Base-by-base conservation (phyloP, 2,329 filamentous ascomycete species). In the Elsinoe necatrix region DNA sequence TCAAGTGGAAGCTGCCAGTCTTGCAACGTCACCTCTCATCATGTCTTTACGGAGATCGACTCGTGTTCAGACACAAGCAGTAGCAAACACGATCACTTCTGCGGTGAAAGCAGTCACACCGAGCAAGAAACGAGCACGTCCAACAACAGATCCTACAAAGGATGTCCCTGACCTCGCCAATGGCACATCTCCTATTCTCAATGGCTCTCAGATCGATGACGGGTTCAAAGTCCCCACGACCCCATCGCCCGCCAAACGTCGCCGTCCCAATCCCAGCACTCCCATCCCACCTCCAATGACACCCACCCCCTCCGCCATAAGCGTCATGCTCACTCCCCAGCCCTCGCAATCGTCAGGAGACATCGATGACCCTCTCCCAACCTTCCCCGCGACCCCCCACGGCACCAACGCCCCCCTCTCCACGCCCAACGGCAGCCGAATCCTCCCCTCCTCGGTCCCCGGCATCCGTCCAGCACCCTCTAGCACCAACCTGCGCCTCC, bases 381-480 rank as follows among this genome's bases (percentile, higher is more conserved):
- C 75, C 54, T 79, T 84, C 21, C 77, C 85, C 1, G 84, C 83
- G 12, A 76, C 83, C 61, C 82, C 85, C 0, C 79, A 79, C 61
- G 72, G 74, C 12, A 86, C 85, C 42, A 89, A 89, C 67, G 86
- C 85, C 1, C 77, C 81, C 1, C 75, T 91, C 8, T 71, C 87
- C n/a, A 88, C 86, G 0, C 85, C 86, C 1, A 80, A 84, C 65
- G 84, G 85, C 2, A 86, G 83, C 2, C 77, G 81, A 43, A 66
- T 88, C 6, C 72, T 86, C 21, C 75, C 74, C 59, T 61, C 74
- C 63, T 4, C 63, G 62, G 48, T 70, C 59, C 63, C 68, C 58
- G 63, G 63, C 72, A 66, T 61, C 71, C 65, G 66, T 69, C 68
- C 61, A 65, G 66, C 55, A 41, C 72, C 77, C 2, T 74, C 68